Evolutionary conservation across 495 filamentous ascomycete genomes (phyloP), one percentile per base, ranked within the genome.

Genomic region (Thozetella sp.): DNA sequence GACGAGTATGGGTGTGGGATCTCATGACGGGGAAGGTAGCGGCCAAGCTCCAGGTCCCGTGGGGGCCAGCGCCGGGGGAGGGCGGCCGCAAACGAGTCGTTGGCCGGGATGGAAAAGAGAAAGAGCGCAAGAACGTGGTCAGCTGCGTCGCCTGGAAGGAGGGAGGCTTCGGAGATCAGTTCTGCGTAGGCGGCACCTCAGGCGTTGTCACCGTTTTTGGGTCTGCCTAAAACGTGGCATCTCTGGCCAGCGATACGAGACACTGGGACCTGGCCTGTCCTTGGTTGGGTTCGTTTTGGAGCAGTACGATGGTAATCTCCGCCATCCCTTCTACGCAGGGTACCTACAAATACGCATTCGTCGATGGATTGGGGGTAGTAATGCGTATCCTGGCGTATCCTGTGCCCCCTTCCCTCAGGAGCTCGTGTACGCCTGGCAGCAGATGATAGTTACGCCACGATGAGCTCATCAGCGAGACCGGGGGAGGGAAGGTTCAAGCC

Each of bases 1-100:
- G 88, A 10, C 82, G 86, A 63, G 81, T 96, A 19, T 92, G 90
- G 81, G 91, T 88, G 13, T 98, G 94, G 92, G 93, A 97, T 82
- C 69, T 96, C n/a, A 64, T 97, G 53, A 89, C 80, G 40, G 94
- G 93, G 1, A 85, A 87, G 55, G 66, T 89, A 40, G 78, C 89
- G 54, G 80, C 85, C 23, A 83, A 77, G 55, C 65, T 93, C 48
- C 69, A 79, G 40, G 86, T 83, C 67, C 86, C 83, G 71, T 74
- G 81, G 78, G 61, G 85, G 73, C 87, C 81, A 67, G 84, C 75
- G 6, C 83, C 84, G 12, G 89, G 83, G 75, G 78, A 70, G 26
- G 76, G 72, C 55, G 66, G 61, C 0, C 68, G 65, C 53, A 83
- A 74, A 74, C 81, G 62, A 66, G 72, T 73, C 51, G 72, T 77